Evolutionary conservation across 441 rosid genomes (phyloP).

Genomic region (Syzygium malaccense): DNA sequence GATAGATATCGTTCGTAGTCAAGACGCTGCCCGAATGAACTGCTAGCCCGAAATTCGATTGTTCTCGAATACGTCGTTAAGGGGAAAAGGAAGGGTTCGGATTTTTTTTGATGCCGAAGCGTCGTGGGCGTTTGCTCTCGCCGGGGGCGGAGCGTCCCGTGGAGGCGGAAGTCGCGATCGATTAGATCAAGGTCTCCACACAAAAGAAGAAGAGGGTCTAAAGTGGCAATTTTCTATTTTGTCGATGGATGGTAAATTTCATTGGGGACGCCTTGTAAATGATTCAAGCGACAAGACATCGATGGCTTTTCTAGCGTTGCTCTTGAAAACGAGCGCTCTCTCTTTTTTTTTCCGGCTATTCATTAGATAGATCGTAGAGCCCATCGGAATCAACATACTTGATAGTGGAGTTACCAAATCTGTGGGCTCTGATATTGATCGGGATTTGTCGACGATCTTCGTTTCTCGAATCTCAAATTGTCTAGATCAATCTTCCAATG

Average conservation of each 20-base stretch:
- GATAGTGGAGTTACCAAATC: not conserved
- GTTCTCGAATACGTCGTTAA: rapidly evolving
- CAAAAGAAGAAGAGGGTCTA: not conserved
- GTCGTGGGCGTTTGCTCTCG: not conserved
- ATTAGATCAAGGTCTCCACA: not conserved
- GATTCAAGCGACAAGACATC: not conserved
- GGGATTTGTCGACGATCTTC: not conserved
- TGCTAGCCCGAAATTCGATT: rapidly evolving
- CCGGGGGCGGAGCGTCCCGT: not conserved
- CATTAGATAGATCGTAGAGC: not conserved
- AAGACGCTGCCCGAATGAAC: not conserved
- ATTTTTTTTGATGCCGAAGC: not conserved
- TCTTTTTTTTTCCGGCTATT: not conserved
- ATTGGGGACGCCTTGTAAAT: not conserved
- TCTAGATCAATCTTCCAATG: not conserved
- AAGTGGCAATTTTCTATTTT: not conserved
- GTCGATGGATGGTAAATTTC: not conserved
- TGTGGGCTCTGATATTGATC: not conserved
- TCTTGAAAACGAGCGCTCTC: not conserved
- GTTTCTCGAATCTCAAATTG: not conserved
- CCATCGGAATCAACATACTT: not conserved
- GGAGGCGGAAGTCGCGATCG: not conserved
- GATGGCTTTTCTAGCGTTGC: not conserved
- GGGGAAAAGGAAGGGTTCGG: no score
- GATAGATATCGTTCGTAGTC: not conserved